phyloP scores from a whole-genome alignment of 148 eudicot species.

The Dysphania ambrosioides region DNA sequence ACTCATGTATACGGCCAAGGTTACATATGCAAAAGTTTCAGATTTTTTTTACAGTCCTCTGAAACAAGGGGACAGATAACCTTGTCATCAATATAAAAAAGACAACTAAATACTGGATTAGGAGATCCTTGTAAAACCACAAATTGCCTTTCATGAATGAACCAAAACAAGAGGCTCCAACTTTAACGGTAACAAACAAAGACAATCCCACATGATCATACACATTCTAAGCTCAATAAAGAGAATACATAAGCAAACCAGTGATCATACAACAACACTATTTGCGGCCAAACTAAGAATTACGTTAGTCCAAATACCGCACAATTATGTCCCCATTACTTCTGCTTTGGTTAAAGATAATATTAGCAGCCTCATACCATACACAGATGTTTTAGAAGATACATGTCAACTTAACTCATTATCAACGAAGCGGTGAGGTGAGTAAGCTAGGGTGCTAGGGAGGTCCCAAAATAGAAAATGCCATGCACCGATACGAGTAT shows the following conservation, averaged over 20 bases:
- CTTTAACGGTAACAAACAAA: slow-evolving; percentile 2
- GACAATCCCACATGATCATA: slow-evolving; percentile 20
- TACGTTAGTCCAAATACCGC: background rate
- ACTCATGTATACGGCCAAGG: background rate
- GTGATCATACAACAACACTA: background rate
- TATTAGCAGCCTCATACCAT: background rate
- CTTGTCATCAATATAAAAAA: no score
- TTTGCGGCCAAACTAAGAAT: background rate
- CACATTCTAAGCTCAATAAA: background rate
- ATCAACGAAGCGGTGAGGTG: background rate
- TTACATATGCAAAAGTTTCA: background rate
- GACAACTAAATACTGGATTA: no score
- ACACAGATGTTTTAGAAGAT: background rate
- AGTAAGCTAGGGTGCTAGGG: no score
- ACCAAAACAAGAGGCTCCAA: background rate
- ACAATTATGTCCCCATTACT: background rate
- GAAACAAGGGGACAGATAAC: no score
- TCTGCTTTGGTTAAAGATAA: background rate
- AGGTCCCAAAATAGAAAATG: no score
- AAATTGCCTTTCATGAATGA: slow-evolving; percentile 3
- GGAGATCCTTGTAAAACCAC: background rate
- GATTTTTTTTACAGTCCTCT: background rate
- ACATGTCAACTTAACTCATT: no score
- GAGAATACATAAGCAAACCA: background rate
- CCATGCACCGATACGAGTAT: no score